A percentile compares a stretch with the other conserved stretches of the same genome.
phyloP scores from a whole-genome alignment of 2,329 filamentous ascomycete species.

The Tolypocladium tundrense region DNA sequence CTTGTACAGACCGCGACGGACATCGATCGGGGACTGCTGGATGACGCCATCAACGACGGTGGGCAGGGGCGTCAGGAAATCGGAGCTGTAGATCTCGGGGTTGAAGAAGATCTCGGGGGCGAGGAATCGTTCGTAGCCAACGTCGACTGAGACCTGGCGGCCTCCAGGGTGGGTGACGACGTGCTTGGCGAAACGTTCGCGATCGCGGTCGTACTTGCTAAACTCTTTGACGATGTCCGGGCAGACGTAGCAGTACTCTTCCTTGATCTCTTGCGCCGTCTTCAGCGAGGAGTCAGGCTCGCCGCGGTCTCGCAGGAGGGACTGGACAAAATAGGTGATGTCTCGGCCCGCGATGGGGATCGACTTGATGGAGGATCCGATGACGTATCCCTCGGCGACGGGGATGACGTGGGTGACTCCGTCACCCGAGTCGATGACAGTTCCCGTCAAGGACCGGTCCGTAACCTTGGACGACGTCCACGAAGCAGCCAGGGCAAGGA shows the following conservation, averaged over 20 bases:
- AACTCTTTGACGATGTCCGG: conserved; percentile 99
- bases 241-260: conserved; percentile 96
- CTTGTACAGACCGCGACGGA: conserved; percentile 95
- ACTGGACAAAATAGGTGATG: conserved; percentile 98
- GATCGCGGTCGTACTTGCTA: conserved; percentile 83
- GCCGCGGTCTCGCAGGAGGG: conserved; percentile 85
- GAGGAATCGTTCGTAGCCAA: conserved; percentile 95
- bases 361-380: conserved; percentile 97
- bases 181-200: conserved; percentile 84
- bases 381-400: conserved; percentile 96
- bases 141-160: conserved; percentile 74
- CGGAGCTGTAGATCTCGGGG: conserved; percentile 97
- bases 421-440: conserved; percentile 96
- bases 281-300: conserved; percentile 95
- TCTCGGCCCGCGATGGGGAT: conserved; percentile 97
- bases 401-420: conserved; percentile 99
- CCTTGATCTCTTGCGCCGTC: conserved; percentile 96
- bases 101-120: conserved; percentile 99
- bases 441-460: conserved; percentile 90
- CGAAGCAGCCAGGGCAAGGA: conserved; percentile 89
- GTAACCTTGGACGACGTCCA: conserved; percentile 99
- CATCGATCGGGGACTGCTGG: conserved; percentile 94
- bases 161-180: conserved; percentile 79
- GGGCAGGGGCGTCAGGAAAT: conserved; percentile 92
- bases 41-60: conserved; percentile 94